Conservation (phyloP, 345 rosid genomes). For the Arabidopsis thaliana region TAIR10.1 NC_003075.7:17756501-17757000, state of each 20-base stretch:
- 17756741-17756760: conserved; percentile 4
- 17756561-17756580: neutral
- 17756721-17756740: neutral
- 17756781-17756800: neutral
- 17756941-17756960: conserved; percentile 7
- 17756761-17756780: neutral
- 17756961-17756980: conserved; percentile 32
- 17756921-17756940: conserved; percentile 13
- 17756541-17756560: neutral
- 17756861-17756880: neutral
- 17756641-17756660: neutral
- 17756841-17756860: neutral
- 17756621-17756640: neutral
- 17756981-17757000: conserved; percentile 8
- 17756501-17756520: neutral
- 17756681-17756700: neutral
- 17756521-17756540: neutral
- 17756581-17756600: neutral
- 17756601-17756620: neutral
- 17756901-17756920: conserved; percentile 22
- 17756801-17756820: no score
- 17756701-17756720: neutral
- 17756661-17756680: neutral
- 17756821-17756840: no score
- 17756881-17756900: neutral